A percentile compares a stretch with the other conserved stretches of the same genome.
Conservation (phyloP, 2,329 filamentous ascomycete genomes). For the Plectosphaerella cucumerina region DNA sequence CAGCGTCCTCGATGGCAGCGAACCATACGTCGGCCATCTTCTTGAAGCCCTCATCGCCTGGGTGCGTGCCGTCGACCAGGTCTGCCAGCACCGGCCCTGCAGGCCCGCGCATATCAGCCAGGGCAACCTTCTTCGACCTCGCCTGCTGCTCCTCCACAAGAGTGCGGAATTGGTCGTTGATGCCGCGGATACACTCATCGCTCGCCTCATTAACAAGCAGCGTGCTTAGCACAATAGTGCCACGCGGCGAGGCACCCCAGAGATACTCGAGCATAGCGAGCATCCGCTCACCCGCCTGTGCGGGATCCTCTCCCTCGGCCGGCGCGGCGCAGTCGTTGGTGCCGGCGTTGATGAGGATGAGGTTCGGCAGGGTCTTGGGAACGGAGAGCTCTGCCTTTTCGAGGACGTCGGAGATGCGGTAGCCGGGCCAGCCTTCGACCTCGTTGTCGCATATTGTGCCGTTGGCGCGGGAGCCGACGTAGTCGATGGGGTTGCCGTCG, state of each 20-base stretch:
- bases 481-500: slow-evolving; percentile 30
- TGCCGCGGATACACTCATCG: slow-evolving; percentile 19
- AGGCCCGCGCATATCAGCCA: slow-evolving; percentile 33
- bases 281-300: slow-evolving; percentile 25
- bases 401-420: slow-evolving; percentile 33
- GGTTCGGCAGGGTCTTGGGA: slow-evolving; percentile 28
- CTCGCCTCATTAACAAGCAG: slow-evolving; percentile 23
- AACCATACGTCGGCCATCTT: slow-evolving; percentile 38
- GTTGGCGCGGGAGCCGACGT: slow-evolving; percentile 33
- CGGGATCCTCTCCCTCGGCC: slow-evolving; percentile 24
- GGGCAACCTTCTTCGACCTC: slow-evolving; percentile 25
- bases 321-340: slow-evolving; percentile 34
- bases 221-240: slow-evolving; percentile 33
- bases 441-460: slow-evolving; percentile 36
- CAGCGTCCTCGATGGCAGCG: slow-evolving; percentile 20
- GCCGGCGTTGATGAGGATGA: slow-evolving; percentile 37
- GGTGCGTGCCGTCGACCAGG: slow-evolving; percentile 34
- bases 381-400: slow-evolving; percentile 26
- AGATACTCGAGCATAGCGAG: slow-evolving; percentile 29
- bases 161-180: slow-evolving; percentile 27
- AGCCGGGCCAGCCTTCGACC: slow-evolving; percentile 40
- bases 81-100: slow-evolving; percentile 24
- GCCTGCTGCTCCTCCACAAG: slow-evolving; percentile 21
- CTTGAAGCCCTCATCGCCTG: slow-evolving; percentile 30
- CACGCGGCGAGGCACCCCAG: slow-evolving; percentile 22